Evolutionary conservation across 495 filamentous ascomycete species (phyloP).

Genomic region (Evernia prunastri): DNA sequence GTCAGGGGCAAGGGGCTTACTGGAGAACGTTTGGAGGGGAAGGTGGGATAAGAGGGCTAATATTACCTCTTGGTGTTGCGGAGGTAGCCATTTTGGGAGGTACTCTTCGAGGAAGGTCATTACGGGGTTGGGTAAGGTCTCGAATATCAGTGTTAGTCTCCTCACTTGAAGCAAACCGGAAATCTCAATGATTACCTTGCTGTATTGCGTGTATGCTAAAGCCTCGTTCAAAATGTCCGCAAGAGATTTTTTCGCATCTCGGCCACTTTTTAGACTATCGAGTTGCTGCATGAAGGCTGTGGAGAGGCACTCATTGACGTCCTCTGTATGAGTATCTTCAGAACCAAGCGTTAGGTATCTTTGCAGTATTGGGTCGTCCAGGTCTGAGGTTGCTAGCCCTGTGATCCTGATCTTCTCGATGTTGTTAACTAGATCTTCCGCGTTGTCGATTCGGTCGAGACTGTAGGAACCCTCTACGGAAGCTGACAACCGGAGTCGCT

Average conservation of each 20-base stretch:
- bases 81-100: conserved; percentile 63
- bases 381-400: conserved; percentile 42
- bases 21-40: conserved; percentile 53
- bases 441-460: conserved; percentile 70
- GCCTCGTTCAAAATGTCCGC: conserved; percentile 47
- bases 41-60: conserved; percentile 60
- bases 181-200: conserved; percentile 49
- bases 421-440: conserved; percentile 64
- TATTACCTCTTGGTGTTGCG: conserved; percentile 49
- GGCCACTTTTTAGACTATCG: conserved; percentile 43
- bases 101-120: conserved; percentile 57
- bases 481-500: conserved; percentile 38
- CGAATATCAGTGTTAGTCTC: conserved; percentile 21
- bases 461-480: conserved; percentile 51
- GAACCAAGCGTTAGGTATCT: conserved; percentile 64
- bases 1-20: conserved; percentile 29
- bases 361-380: conserved; percentile 71
- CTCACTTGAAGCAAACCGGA: conserved; percentile 4
- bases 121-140: conserved; percentile 57
- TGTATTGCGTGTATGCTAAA: conserved; percentile 52
- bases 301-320: conserved; percentile 61
- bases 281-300: conserved; percentile 55
- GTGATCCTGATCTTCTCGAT: conserved; percentile 56
- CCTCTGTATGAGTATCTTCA: conserved; percentile 46
- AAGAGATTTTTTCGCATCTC: conserved; percentile 40